These are phyloP conservation scores for Yamadazyma olivae DNA, from an alignment of 805 yeast species.

Conservation along the genomic window DNA sequence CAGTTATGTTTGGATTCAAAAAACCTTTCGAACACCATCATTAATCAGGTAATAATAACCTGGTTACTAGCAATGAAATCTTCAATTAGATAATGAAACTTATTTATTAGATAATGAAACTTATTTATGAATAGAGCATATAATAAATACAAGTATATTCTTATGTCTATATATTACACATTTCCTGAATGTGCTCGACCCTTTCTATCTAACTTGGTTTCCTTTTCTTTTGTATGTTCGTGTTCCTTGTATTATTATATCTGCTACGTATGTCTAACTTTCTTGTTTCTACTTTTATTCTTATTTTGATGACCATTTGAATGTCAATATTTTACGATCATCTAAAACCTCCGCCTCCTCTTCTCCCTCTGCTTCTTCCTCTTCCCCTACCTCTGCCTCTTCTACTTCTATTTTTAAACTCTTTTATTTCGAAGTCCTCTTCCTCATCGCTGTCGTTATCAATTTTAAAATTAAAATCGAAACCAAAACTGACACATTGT, in stretches of 20 bases:
- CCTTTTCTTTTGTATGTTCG: too few species aligned
- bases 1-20: slow-evolving; percentile 51
- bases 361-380: slow-evolving; percentile 10
- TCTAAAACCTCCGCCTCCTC: slow-evolving; percentile 2
- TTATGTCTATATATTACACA: background rate
- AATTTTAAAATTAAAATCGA: slow-evolving; percentile 52
- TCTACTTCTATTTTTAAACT: slow-evolving; percentile 14
- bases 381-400: slow-evolving; percentile 16
- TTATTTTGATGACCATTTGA: background rate
- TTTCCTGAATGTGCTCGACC: too few species aligned
- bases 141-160: background rate
- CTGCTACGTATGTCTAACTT: too few species aligned
- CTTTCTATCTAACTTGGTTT: too few species aligned
- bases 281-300: too few species aligned
- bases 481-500: slow-evolving; percentile 54
- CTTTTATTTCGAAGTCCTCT: slow-evolving; percentile 11
- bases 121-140: background rate
- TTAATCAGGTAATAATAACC: too few species aligned
- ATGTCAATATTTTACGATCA: background rate
- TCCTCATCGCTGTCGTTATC: slow-evolving; percentile 12
- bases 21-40: slow-evolving; percentile 38
- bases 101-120: background rate
- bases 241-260: too few species aligned
- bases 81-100: background rate
- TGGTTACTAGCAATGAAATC: too few species aligned